phyloP scores from a whole-genome alignment of 768 basidiomycete genomes.

The Wakefieldia striispora region DNA sequence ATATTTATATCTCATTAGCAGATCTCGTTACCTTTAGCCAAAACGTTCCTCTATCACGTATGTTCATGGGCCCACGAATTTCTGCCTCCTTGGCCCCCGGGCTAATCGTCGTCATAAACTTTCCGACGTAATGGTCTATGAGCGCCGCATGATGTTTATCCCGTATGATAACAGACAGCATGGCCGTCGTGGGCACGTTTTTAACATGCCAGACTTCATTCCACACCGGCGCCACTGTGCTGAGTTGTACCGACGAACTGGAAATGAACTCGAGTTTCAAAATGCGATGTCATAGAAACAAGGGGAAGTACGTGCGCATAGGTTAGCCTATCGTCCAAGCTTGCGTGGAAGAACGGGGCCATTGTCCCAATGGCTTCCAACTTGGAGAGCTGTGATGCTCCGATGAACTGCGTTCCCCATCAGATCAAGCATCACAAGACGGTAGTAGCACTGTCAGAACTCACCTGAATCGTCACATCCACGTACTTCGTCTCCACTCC shows the following conservation, averaged over 20 bases:
- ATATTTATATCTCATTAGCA: not conserved
- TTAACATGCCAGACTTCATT: conserved; percentile 72
- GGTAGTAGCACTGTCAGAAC: not conserved
- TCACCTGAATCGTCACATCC: conserved; percentile 56
- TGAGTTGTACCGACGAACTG: conserved; percentile 64
- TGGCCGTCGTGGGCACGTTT: conserved; percentile 67
- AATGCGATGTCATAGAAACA: not conserved
- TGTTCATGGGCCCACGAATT: conserved; percentile 53
- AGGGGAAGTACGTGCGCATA: conserved; percentile 51
- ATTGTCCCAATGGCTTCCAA: conserved; percentile 63
- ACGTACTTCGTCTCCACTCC: conserved; percentile 45
- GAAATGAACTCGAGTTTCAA: not conserved
- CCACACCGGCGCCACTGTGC: conserved; percentile 66
- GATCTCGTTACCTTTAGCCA: conserved; percentile 55
- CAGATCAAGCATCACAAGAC: not conserved
- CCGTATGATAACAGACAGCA: conserved; percentile 56
- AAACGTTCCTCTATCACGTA: conserved; percentile 56
- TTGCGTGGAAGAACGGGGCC: conserved; percentile 73
- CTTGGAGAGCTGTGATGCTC: conserved; percentile 65
- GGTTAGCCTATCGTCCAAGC: conserved; percentile 58
- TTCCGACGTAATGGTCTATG: conserved; percentile 65
- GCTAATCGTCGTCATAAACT: conserved; percentile 50
- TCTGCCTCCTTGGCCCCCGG: conserved; percentile 64
- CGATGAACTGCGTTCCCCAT: conserved; percentile 54
- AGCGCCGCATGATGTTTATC: conserved; percentile 64